Percentiles rank a stretch among this genome's conserved stretches.
phyloP scores from a whole-genome alignment of 1,139 yeast species.

The Saccharomyces hybrid region DNA sequence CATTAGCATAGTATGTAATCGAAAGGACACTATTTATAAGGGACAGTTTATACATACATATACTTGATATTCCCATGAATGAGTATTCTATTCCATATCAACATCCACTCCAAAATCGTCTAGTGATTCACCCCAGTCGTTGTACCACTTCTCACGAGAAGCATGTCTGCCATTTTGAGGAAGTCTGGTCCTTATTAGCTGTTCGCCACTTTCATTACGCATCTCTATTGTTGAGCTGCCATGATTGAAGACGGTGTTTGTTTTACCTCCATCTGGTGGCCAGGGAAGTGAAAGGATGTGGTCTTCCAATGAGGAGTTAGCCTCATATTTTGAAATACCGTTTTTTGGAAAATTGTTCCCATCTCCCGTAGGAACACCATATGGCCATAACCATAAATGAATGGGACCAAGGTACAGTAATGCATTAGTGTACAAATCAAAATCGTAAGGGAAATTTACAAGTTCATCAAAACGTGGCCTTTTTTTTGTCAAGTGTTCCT shows the following conservation, averaged over 20 bases:
- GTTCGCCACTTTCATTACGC: constrained; percentile 25
- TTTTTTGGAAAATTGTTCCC: constrained; percentile 50
- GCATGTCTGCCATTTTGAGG: constrained; percentile 25
- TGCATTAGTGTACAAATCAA: constrained; percentile 52
- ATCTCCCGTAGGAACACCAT: constrained; percentile 49
- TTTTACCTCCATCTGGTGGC: constrained; percentile 75
- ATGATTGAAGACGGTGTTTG: constrained; percentile 4
- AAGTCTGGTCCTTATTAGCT: constrained; percentile 26
- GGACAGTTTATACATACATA: not conserved
- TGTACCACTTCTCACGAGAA: constrained; percentile 54
- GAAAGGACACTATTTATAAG: not conserved
- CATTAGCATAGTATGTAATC: not conserved
- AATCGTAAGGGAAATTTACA: constrained; percentile 72
- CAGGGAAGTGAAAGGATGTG: constrained; percentile 59
- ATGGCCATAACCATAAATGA: constrained; percentile 63
- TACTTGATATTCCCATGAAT: not conserved
- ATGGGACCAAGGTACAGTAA: constrained; percentile 48
- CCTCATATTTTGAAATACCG: constrained; percentile 34
- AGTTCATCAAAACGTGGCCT: constrained; percentile 35
- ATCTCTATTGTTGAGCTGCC: constrained; percentile 12
- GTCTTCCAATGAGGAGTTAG: constrained; percentile 45
- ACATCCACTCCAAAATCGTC: constrained; percentile 84
- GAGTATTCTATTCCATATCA: constrained; percentile 43
- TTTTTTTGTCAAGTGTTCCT: constrained; percentile 8
- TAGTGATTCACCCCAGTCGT: constrained; percentile 73